phyloP scores from a whole-genome alignment of 306 rosid genomes.

The Rubus parviflorus region DNA sequence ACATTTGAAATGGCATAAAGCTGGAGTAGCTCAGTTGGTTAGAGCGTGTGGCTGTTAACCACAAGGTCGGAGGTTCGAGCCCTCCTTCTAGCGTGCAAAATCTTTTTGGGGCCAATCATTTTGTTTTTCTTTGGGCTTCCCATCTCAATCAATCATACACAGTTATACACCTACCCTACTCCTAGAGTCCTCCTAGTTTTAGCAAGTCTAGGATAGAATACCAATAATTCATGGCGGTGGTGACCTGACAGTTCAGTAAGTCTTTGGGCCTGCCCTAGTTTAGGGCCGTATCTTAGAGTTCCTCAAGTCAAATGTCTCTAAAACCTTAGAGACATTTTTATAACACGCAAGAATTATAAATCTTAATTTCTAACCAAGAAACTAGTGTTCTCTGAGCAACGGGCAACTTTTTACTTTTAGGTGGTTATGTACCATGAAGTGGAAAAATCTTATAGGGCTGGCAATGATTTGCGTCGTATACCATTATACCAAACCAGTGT shows the following conservation, averaged over 20 bases:
- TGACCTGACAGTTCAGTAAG: too few relatives aligned
- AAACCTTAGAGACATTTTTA: too few relatives aligned
- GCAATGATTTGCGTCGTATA: neutral
- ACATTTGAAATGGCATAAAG: neutral
- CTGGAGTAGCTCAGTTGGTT: constrained; percentile 28
- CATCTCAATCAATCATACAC: too few relatives aligned
- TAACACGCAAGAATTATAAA: too few relatives aligned
- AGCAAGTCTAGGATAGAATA: too few relatives aligned
- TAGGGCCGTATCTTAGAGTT: neutral
- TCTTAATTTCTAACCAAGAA: too few relatives aligned
- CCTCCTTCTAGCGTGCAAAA: constrained; percentile 14
- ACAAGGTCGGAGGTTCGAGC: constrained; percentile 28
- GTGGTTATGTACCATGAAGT: neutral
- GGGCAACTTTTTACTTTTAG: neutral
- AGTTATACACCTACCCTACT: too few relatives aligned
- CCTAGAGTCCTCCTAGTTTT: too few relatives aligned
- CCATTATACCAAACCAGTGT: neutral
- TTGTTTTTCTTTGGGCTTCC: too few relatives aligned
- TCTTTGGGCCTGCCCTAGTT: neutral
- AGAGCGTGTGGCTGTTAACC: constrained; percentile 29
- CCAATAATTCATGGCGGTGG: too few relatives aligned
- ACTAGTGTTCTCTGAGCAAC: neutral
- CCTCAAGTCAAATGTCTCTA: neutral
- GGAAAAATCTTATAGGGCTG: neutral
- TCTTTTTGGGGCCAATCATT: too few relatives aligned